phyloP scores from a whole-genome alignment of 1,139 yeast genomes.

The Taiozyma sp. region DNA sequence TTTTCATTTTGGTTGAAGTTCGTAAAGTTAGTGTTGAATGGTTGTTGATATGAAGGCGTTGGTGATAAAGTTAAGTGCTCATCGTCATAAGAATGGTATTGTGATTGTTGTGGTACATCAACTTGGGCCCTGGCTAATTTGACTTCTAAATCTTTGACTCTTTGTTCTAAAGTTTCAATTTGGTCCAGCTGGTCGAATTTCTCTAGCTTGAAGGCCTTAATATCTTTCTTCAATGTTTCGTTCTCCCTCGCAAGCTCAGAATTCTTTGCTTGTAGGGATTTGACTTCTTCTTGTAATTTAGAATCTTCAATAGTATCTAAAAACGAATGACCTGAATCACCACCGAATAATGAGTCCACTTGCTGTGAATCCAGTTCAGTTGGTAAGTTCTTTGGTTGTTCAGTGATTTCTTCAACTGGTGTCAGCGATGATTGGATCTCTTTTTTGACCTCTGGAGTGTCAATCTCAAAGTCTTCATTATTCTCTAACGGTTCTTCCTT shows the following conservation, averaged over 20 bases:
- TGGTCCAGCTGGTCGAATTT: constrained; percentile 46
- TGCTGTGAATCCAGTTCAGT: background rate
- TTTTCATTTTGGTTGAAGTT: background rate
- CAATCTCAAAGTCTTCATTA: background rate
- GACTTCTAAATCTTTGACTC: constrained; percentile 17
- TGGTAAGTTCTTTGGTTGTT: background rate
- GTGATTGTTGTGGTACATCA: constrained; percentile 14
- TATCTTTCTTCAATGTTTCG: constrained; percentile 25
- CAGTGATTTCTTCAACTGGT: constrained; percentile 1
- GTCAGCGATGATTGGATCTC: background rate
- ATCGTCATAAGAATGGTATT: constrained; percentile 18
- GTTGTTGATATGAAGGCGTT: constrained; percentile 20
- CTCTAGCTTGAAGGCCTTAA: constrained; percentile 32
- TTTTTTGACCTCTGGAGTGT: background rate
- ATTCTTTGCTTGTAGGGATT: constrained; percentile 24
- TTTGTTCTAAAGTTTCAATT: constrained; percentile 31
- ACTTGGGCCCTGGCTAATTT: constrained; percentile 18
- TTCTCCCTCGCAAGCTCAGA: constrained; percentile 23
- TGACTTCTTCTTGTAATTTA: constrained; percentile 25
- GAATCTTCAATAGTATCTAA: constrained; percentile 27
- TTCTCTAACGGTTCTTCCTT: background rate
- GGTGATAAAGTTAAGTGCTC: constrained; percentile 21
- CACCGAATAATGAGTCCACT: constrained; percentile 16
- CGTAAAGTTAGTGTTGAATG: background rate
- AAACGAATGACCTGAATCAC: constrained; percentile 22